Base-by-base conservation (phyloP, 2,329 filamentous ascomycete species). In the Aspergillus quadricinctus region DNA sequence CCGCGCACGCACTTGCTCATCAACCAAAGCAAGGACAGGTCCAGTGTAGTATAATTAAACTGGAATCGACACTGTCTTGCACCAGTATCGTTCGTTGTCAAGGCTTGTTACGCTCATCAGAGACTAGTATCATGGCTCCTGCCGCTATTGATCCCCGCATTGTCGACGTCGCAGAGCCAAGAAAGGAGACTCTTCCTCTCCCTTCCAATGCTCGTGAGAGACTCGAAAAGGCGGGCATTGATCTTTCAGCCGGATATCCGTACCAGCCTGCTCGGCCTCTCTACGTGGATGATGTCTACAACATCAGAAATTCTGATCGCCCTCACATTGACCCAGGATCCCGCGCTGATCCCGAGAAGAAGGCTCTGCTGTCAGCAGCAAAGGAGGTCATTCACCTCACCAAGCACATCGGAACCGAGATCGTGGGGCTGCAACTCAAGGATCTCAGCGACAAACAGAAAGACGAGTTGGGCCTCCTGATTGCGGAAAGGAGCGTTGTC, bases 211-310 rank as follows among this genome's bases (percentile, higher is more conserved):
- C 87, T 1, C 78, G 80, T 1, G 75, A 79, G 50, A 80, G 88
- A 3, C 77, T 90, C 0, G 82, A 84, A 62, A 89, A 88, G 59
- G 86, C 85, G 0, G 87, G 85, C 1, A 81, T 90, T 53, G 86
- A 91, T 66, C 77, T 90, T 2, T 87, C 85, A 0, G 74, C 83
- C 1, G 88, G 88, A 0, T 90, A 90, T 61, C 88, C 88, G 0
- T 89, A 90, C 64, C 82, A 87, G 0, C 87, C 87, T 1, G 81
- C 83, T 0, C 80, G 80, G 49, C 88, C 88, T 0, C 74, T 90
- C 1, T 90, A 85, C 62, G 75, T 90, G 0, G 83, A 91, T 55
- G 88, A 90, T 61, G 85, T 87, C 3, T 84, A 83, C 71, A 83
- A 82, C 49, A 87, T 91, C 66, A 77, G 88, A 19, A 78, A 83